Evolutionary conservation across 1,284 basidiomycete genomes (phyloP).

Genomic region (Leucocoprinus gongylophorus): DNA sequence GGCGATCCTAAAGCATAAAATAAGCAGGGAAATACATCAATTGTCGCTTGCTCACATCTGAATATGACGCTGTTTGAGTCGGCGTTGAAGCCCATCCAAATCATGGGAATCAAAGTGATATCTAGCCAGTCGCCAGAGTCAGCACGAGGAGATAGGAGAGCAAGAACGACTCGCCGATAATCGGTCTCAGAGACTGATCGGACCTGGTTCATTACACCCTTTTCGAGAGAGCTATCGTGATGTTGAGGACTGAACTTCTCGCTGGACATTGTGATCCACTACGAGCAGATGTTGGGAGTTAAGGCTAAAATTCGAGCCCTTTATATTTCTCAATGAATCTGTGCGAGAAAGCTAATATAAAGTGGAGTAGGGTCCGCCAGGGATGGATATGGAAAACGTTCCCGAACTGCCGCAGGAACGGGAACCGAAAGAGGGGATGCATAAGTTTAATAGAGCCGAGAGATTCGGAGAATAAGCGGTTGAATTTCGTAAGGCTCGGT

Average conservation of each 20-base stretch:
- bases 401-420: too few species aligned
- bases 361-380: too few species aligned
- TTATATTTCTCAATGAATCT: background rate
- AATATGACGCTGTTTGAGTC: conserved; percentile 63
- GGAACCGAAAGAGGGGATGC: too few species aligned
- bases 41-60: conserved; percentile 45
- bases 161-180: background rate
- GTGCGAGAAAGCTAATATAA: too few species aligned
- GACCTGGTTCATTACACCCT: background rate
- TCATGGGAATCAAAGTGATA: conserved; percentile 49
- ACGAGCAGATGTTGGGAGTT: background rate
- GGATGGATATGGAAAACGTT: too few species aligned
- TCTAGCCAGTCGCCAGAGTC: conserved; percentile 15
- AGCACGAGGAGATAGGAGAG: background rate
- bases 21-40: background rate
- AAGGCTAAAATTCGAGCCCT: background rate
- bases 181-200: background rate
- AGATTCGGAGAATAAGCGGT: too few species aligned
- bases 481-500: too few species aligned
- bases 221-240: conserved; percentile 5
- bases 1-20: conserved; percentile 44
- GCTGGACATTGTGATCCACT: conserved; percentile 2
- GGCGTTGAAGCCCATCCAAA: conserved; percentile 54
- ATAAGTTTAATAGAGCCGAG: too few species aligned
- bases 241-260: conserved; percentile 5